Evolutionary conservation across 345 rosid genomes (phyloP).

Genomic region (Raphanus sativus): DNA sequence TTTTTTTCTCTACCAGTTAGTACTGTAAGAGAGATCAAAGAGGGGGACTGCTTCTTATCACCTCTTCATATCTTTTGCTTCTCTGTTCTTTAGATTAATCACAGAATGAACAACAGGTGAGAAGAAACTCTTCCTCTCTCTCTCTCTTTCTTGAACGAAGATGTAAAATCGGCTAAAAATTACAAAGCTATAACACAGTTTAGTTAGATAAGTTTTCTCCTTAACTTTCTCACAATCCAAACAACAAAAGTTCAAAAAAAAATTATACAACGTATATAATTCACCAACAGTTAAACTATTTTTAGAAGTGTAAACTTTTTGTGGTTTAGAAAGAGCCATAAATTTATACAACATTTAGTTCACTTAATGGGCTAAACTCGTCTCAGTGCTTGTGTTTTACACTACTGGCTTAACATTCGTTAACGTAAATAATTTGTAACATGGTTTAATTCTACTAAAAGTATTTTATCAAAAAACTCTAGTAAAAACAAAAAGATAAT

Average conservation of each 20-base stretch:
- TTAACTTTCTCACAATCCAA: conserved; percentile 23
- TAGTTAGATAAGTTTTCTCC: conserved; percentile 29
- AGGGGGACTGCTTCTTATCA: neutral
- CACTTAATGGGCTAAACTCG: neutral
- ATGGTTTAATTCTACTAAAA: too few relatives aligned
- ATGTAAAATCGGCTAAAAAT: neutral
- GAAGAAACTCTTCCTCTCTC: neutral
- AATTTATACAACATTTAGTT: neutral
- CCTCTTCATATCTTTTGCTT: conserved; percentile 6
- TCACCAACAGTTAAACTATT: conserved; percentile 2
- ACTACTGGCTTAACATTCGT: too few relatives aligned
- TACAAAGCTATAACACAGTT: neutral
- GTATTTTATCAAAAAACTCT: neutral
- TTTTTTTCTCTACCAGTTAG: neutral
- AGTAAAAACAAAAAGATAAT: neutral
- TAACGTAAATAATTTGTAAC: too few relatives aligned
- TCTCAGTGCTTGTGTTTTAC: neutral
- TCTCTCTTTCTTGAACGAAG: conserved; percentile 18
- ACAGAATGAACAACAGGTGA: neutral
- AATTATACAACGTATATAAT: neutral
- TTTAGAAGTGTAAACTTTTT: conserved; percentile 5
- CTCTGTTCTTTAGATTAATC: conserved; percentile 5
- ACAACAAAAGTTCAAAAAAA: conserved; percentile 6
- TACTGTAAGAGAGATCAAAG: conserved; percentile 1
- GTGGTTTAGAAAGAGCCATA: neutral